Evolutionary conservation across 768 basidiomycete species (phyloP).

Genomic region (Naganishia vaughanmartiniae): DNA sequence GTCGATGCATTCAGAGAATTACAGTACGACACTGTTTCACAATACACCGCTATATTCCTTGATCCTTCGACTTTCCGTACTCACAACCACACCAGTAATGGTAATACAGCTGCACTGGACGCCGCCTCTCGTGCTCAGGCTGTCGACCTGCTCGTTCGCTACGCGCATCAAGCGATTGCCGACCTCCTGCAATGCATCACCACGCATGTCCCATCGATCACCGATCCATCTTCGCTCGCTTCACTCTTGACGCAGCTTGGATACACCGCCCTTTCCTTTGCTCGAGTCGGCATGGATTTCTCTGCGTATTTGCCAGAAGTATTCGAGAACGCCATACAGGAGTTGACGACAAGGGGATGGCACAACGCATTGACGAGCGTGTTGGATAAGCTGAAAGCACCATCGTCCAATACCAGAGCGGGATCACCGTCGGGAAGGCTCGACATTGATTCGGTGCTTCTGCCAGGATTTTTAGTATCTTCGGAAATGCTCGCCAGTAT

Average conservation of each 20-base stretch:
- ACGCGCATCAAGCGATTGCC: constrained; percentile 56
- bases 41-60: constrained; percentile 84
- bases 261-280: constrained; percentile 87
- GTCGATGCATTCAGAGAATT: constrained; percentile 89
- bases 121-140: constrained; percentile 30
- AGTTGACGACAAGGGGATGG: constrained; percentile 61
- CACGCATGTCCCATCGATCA: constrained; percentile 60
- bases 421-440: constrained; percentile 39
- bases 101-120: not conserved
- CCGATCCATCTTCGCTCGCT: constrained; percentile 62
- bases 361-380: constrained; percentile 51
- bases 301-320: constrained; percentile 65
- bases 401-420: constrained; percentile 38
- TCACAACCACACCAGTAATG: not conserved
- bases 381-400: constrained; percentile 38
- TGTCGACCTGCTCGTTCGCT: constrained; percentile 58
- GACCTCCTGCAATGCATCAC: constrained; percentile 55
- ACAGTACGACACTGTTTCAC: constrained; percentile 85
- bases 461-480: constrained; percentile 4
- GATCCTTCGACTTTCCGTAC: constrained; percentile 51
- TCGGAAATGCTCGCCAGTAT: not conserved
- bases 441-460: constrained; percentile 31
- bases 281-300: constrained; percentile 90
- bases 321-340: constrained; percentile 64
- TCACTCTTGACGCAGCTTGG: constrained; percentile 87